Base-by-base conservation (phyloP, 2,329 filamentous ascomycete genomes). In the Cryphonectria parasitica region DNA sequence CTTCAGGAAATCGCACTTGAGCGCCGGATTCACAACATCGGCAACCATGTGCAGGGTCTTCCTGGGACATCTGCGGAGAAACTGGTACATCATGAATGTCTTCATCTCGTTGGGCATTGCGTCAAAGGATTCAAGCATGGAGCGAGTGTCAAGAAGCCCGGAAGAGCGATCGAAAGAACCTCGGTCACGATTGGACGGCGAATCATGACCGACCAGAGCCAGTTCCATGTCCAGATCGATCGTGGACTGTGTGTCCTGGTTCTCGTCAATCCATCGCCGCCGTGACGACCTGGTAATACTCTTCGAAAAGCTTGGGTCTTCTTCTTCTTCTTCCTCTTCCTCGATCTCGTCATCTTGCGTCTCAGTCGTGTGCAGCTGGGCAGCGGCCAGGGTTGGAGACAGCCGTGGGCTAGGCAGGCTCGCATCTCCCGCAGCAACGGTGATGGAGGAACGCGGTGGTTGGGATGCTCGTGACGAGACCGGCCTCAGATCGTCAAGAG, bases 11-110 rank as follows among this genome's bases (percentile, higher is more conserved):
- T 99, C 96, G 78, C 94, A 97, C 80, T 97, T 98, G 69, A 99
- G 82, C 0, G 95, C 94, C 10, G 96, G 96, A 77, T 97, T 98
- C 74, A 99, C 95, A 19, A 94, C 90, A 74, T 94, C 91, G 49
- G 95, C 94, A 69, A 99, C 91, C 68, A 97, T 91, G 77, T 96
- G 94, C 6, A 99, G 85, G 0, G 95, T 97, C 58, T 94, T 91
- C 75, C 97, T 92, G 7, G 94, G 89, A 77, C 95, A 98, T 63
- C 96, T 88, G 69, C 93, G 91, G 36, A 99, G 87, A 69, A 99
- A 89, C 78, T 99, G 95, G 78, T 97, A 98, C 90, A 99, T 97
- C 82, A 99, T 91, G 78, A 97, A 97, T 0, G 92, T 92, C 82
- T 99, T 96, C 88, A 99, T 90, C 76, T 96, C 92, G 61, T 92